Evolutionary conservation across 2,329 filamentous ascomycete genomes (phyloP).

Genomic region (Pezicula rhizophila): DNA sequence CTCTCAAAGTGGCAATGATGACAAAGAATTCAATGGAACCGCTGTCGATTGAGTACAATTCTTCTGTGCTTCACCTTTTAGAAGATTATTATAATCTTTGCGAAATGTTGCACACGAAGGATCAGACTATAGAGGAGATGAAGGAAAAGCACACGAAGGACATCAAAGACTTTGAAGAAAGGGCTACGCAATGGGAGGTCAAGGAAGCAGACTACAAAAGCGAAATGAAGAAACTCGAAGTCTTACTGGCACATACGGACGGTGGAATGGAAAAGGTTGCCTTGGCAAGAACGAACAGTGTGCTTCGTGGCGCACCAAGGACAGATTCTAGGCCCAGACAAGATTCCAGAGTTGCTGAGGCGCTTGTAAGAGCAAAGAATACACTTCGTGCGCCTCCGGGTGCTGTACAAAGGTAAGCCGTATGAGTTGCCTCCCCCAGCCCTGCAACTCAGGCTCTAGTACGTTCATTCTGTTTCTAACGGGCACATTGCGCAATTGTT

Average conservation of each 20-base stretch:
- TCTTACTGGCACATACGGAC: constrained; percentile 23
- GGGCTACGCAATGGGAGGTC: constrained; percentile 20
- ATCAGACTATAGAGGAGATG: constrained; percentile 18
- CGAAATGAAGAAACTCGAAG: constrained; percentile 25
- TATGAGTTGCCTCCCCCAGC: neutral
- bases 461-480: too few relatives aligned
- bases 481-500: too few relatives aligned
- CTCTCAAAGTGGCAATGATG: constrained; percentile 28
- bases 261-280: constrained; percentile 25
- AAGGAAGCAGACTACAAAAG: constrained; percentile 24
- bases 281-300: constrained; percentile 23
- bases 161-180: constrained; percentile 20
- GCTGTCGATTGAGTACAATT: constrained; percentile 25
- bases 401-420: neutral
- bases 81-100: constrained; percentile 23
- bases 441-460: too few relatives aligned
- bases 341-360: constrained; percentile 13
- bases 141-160: constrained; percentile 19
- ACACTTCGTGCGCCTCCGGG: constrained; percentile 14
- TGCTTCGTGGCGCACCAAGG: constrained; percentile 16
- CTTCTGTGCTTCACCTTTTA: constrained; percentile 25
- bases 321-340: neutral
- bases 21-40: constrained; percentile 17
- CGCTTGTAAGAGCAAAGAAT: constrained; percentile 12
- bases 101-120: constrained; percentile 13